A percentile compares a stretch with the other conserved stretches of the same genome.
Evolutionary conservation across 1,284 basidiomycete species (phyloP).

Genomic region (Cryptococcus neoformans): DNA sequence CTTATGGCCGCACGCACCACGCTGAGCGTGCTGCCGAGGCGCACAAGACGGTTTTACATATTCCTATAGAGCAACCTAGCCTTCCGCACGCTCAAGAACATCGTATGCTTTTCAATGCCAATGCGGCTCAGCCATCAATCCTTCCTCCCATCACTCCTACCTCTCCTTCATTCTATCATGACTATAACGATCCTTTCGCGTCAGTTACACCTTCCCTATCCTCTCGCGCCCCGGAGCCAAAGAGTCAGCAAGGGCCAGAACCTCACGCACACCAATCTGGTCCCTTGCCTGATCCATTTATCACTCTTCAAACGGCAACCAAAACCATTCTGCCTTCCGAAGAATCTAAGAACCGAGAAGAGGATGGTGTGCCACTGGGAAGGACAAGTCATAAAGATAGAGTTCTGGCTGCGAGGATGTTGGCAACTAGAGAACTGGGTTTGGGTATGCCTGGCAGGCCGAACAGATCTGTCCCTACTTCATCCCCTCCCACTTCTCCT

Average conservation of each 20-base stretch:
- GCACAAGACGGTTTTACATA: conserved; percentile 4
- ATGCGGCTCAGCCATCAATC: conserved; percentile 36
- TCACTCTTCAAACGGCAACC: conserved; percentile 47
- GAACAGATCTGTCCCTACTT: not conserved
- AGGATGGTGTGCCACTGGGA: conserved; percentile 68
- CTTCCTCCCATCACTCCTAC: conserved; percentile 6
- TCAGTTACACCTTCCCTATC: not conserved
- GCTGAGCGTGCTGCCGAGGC: conserved; percentile 34
- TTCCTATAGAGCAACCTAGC: conserved; percentile 23
- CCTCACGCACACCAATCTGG: conserved; percentile 44
- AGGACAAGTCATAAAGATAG: conserved; percentile 59
- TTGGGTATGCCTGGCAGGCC: conserved; percentile 40
- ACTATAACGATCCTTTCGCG: conserved; percentile 19
- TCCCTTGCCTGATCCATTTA: conserved; percentile 48
- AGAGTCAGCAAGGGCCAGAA: conserved; percentile 1
- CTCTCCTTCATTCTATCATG: conserved; percentile 4
- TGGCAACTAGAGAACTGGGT: conserved; percentile 45
- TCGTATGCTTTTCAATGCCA: conserved; percentile 39
- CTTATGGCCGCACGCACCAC: conserved; percentile 67
- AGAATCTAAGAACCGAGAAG: conserved; percentile 49
- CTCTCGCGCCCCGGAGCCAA: not conserved
- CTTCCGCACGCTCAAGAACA: conserved; percentile 34
- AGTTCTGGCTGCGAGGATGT: conserved; percentile 38
- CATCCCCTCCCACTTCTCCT: not conserved
- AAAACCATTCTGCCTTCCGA: conserved; percentile 17